These are phyloP conservation scores for Dissoconium aciculare DNA, from an alignment of 2,329 filamentous ascomycete genomes.

Conservation along the genomic window DNA sequence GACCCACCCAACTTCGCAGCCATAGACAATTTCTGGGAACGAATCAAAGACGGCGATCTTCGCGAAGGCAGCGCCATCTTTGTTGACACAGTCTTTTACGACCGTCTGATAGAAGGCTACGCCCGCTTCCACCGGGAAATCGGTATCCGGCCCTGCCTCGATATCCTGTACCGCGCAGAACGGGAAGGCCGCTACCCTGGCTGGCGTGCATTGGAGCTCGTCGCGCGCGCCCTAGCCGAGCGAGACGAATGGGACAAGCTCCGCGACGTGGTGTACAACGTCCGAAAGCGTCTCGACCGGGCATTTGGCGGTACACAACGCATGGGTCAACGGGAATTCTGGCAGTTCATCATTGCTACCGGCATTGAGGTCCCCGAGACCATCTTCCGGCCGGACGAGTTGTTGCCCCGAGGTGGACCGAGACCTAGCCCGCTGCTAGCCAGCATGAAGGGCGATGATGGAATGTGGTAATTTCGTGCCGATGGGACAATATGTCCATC, in stretches of 20 bases:
- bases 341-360: slow-evolving; percentile 9
- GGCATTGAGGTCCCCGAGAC: slow-evolving; percentile 7
- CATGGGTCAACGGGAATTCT: slow-evolving; percentile 8
- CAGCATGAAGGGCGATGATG: background rate
- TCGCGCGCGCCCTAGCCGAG: slow-evolving; percentile 26
- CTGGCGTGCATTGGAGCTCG: slow-evolving; percentile 27
- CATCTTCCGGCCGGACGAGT: slow-evolving; percentile 1
- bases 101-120: slow-evolving; percentile 55
- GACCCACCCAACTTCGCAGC: slow-evolving; percentile 44
- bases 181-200: slow-evolving; percentile 28
- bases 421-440: slow-evolving; percentile 5
- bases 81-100: slow-evolving; percentile 48
- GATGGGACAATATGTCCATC: background rate
- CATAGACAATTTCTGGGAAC: slow-evolving; percentile 43
- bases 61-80: slow-evolving; percentile 5
- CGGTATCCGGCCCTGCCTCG: slow-evolving; percentile 33
- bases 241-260: slow-evolving; percentile 24
- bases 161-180: slow-evolving; percentile 27
- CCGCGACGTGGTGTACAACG: slow-evolving; percentile 20
- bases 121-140: slow-evolving; percentile 30
- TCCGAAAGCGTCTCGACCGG: slow-evolving; percentile 6
- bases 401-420: background rate
- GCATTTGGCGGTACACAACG: slow-evolving; percentile 3
- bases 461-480: background rate
- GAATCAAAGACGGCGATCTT: no score